These are phyloP conservation scores for Suillus bovinus DNA, from an alignment of 768 basidiomycete species.

Conservation along the genomic window DNA sequence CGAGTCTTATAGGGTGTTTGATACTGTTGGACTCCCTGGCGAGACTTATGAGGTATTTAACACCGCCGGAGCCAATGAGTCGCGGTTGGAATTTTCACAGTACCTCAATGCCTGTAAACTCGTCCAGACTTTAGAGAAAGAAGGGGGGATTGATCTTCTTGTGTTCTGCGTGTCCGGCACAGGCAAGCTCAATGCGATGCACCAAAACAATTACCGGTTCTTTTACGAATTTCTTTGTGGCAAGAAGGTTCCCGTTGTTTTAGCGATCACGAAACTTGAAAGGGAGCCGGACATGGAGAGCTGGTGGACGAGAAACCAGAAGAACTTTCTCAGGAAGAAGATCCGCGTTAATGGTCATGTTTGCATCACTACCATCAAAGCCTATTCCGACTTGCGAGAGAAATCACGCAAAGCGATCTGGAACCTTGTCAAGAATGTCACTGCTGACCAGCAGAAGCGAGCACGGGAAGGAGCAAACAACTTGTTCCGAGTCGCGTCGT, in stretches of 20 bases:
- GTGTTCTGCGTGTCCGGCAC: constrained; percentile 40
- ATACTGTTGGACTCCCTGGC: no score
- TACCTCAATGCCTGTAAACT: constrained; percentile 31
- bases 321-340: constrained; percentile 30
- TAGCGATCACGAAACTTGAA: constrained; percentile 42
- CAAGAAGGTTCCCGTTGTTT: constrained; percentile 34
- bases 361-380: constrained; percentile 39
- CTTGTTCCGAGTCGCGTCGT: no score
- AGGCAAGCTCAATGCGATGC: constrained; percentile 34
- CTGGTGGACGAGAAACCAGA: constrained; percentile 41
- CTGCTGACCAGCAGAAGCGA: constrained; percentile 23
- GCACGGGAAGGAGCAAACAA: constrained; percentile 23
- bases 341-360: constrained; percentile 37
- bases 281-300: constrained; percentile 32
- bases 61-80: constrained; percentile 36
- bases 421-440: constrained; percentile 19
- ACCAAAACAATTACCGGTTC: constrained; percentile 39
- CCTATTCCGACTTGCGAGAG: constrained; percentile 16
- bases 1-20: constrained; percentile 16
- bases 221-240: constrained; percentile 42
- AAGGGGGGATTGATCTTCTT: constrained; percentile 40
- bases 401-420: constrained; percentile 31
- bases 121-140: constrained; percentile 31
- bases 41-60: no score
- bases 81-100: constrained; percentile 23